phyloP scores from a whole-genome alignment of 176 grass and related monocot species.

The Leersia perrieri region DNA sequence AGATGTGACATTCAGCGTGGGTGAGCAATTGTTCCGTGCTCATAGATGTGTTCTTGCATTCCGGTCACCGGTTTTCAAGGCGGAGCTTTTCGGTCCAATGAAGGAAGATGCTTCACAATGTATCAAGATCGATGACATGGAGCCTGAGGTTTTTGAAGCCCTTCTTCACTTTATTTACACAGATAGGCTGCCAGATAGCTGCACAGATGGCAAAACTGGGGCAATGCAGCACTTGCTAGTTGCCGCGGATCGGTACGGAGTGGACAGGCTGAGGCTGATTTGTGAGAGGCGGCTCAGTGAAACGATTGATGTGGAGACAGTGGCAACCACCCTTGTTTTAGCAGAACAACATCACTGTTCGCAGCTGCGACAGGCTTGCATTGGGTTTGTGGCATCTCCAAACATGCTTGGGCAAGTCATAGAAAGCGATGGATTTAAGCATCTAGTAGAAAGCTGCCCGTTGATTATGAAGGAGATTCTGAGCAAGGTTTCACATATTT shows the following conservation, averaged over 20 bases:
- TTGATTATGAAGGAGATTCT: slow-evolving; percentile 45
- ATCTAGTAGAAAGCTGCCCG: slow-evolving; percentile 39
- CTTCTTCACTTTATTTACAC: slow-evolving; percentile 52
- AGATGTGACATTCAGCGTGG: slow-evolving; percentile 29
- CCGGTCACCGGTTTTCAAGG: slow-evolving; percentile 45
- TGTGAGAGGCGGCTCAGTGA: slow-evolving; percentile 44
- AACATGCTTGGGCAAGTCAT: slow-evolving; percentile 34
- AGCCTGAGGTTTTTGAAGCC: slow-evolving; percentile 37
- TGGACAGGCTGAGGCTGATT: slow-evolving; percentile 40
- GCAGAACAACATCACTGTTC: slow-evolving; percentile 43
- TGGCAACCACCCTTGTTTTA: slow-evolving; percentile 37
- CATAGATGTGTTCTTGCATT: slow-evolving; percentile 34
- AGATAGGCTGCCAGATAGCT: slow-evolving; percentile 25
- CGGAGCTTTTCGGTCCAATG: slow-evolving; percentile 36
- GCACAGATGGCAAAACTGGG: background rate
- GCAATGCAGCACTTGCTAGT: slow-evolving; percentile 44
- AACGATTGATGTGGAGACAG: slow-evolving; percentile 32
- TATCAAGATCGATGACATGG: slow-evolving; percentile 47
- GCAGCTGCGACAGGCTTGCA: slow-evolving; percentile 30
- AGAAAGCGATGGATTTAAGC: slow-evolving; percentile 35
- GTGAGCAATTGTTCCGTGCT: slow-evolving; percentile 12
- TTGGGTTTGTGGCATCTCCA: slow-evolving; percentile 32
- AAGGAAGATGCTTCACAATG: slow-evolving; percentile 11
- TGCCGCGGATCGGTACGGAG: slow-evolving; percentile 42
- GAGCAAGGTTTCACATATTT: slow-evolving; percentile 33